A percentile compares a stretch with the other conserved stretches of the same genome.
Conservation (phyloP, 2,329 filamentous ascomycete species). For the Colletotrichum sp. region DNA sequence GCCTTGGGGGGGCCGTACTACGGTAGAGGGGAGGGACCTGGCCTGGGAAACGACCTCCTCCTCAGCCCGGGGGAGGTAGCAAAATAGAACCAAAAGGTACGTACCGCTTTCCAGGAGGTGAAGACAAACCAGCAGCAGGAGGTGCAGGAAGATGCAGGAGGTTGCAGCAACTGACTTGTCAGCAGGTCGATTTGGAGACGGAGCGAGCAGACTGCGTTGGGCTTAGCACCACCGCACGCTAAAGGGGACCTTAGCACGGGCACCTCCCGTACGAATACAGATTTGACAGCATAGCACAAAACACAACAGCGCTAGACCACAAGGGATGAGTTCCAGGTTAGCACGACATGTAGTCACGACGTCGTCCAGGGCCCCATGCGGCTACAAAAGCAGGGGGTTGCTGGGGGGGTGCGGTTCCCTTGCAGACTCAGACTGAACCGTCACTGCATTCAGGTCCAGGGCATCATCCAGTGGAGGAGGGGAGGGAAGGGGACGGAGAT, state of each 20-base stretch:
- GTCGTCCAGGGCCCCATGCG: constrained; percentile 10
- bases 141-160: neutral
- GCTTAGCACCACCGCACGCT: constrained; percentile 3
- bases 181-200: neutral
- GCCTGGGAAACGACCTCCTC: neutral
- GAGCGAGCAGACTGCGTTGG: constrained; percentile 5
- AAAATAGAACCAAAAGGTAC: neutral
- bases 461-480: neutral
- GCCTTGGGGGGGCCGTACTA: neutral
- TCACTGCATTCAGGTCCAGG: neutral
- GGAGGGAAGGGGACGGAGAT: neutral
- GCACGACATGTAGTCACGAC: constrained; percentile 8
- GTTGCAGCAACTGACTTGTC: neutral
- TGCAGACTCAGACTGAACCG: neutral
- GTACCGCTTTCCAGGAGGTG: neutral
- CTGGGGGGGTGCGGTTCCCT: neutral
- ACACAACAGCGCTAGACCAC: neutral
- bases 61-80: neutral
- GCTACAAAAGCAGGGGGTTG: constrained; percentile 4
- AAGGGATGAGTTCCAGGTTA: neutral
- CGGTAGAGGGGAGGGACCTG: neutral
- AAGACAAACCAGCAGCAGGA: neutral
- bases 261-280: neutral
- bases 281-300: neutral
- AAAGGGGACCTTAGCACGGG: neutral